Base-by-base conservation (phyloP, 257 asterid genomes). In the Plantago major region DNA sequence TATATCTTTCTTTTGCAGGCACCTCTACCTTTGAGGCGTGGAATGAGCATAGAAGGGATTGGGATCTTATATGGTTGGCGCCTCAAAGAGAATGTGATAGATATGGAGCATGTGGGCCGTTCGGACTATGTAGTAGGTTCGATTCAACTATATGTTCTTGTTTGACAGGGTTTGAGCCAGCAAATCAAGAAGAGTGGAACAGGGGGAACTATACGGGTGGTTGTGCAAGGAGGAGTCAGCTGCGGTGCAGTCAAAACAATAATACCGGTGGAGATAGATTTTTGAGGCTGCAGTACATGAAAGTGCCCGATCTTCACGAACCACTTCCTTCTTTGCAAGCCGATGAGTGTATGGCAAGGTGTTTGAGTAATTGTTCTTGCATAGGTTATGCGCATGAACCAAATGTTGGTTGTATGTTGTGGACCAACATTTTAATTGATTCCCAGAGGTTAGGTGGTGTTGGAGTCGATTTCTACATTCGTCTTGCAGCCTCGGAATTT, bases 361-460 rank as follows among this genome's bases (percentile, higher is more conserved):
- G 83, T 16, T 74, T 71, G 78, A 48, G 62, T 28, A 75, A 69
- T 43, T 79, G 84, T 45, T 79, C 84, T 3, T 79, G 79, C 55
- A 26, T 72, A 46, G 84, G 81, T 0, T 79, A 79, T 37, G 76
- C 76, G 0, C 57, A 68, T 55, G 76, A 62, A 42, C 50, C 58
- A 8, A 73, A 71, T 7, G 72, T 79, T 19, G 76, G 81, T 3
- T 79, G 84, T 55, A 69, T 79, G 79, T 63, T 65, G 12, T 79
- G 84, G 84, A 63, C 51, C 44, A 42, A 47, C 3, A 22, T 12
- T 6, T 33, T 75, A 11, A 70, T 75, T 40, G 84, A 75, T 40
- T 60, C 69, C 48, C 78, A 75, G 52, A 46, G 57, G 19, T 64
- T 78, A 3, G 22, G 61, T 0, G 60, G 70, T 3, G 48, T 48